Conservation (phyloP, 345 rosid genomes). For the Physaria fendleri region DNA sequence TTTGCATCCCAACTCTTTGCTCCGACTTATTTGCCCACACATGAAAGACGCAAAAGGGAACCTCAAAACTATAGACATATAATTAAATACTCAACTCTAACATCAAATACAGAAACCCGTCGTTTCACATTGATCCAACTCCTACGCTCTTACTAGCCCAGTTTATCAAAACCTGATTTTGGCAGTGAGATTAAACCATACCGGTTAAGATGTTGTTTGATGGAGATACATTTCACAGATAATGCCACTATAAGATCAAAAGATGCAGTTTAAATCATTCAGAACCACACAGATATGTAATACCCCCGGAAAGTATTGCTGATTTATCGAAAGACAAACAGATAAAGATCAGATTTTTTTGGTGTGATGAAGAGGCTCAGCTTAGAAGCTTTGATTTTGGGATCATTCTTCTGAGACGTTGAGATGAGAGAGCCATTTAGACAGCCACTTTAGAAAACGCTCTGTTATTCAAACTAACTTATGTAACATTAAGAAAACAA, state of each 20-base stretch:
- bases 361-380: constrained; percentile 87
- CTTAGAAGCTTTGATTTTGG: constrained; percentile 92
- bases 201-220: constrained; percentile 83
- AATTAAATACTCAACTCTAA: constrained; percentile 26
- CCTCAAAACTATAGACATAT: constrained; percentile 9
- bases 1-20: background rate
- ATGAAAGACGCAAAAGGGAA: background rate
- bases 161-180: no score
- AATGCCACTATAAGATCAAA: constrained; percentile 91
- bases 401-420: constrained; percentile 98
- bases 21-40: constrained; percentile 7
- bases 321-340: constrained; percentile 72
- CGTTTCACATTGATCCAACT: no score
- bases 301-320: constrained; percentile 58
- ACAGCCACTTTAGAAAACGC: constrained; percentile 63
- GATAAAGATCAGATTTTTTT: constrained; percentile 78
- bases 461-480: constrained; percentile 23
- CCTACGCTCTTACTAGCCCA: no score
- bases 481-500: constrained; percentile 22
- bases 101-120: no score
- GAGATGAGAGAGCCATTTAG: constrained; percentile 89
- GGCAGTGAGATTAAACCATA: constrained; percentile 57
- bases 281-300: constrained; percentile 90
- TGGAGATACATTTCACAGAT: constrained; percentile 83
- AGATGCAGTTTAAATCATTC: constrained; percentile 81